These are phyloP conservation scores for Vanderwaltozyma polyspora DNA, from an alignment of 805 yeast species.

Conservation along the genomic window DNA sequence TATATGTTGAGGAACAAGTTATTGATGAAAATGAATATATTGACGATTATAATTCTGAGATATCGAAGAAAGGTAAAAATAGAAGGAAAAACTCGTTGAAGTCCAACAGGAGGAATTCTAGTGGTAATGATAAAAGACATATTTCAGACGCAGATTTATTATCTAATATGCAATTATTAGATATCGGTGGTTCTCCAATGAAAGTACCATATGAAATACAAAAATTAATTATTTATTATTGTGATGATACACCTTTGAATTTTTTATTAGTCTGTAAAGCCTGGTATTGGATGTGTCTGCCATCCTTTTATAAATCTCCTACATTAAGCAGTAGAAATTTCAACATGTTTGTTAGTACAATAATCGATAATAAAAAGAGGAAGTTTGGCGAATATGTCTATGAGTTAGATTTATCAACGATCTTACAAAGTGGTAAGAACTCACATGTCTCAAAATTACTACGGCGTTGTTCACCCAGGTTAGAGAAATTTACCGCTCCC, in stretches of 20 bases:
- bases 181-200: constrained; percentile 4
- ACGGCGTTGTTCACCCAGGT: constrained; percentile 57
- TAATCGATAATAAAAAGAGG: constrained; percentile 35
- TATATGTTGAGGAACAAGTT: background rate
- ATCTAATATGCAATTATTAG: background rate
- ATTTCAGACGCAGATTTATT: background rate
- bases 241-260: constrained; percentile 21
- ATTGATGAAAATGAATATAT: background rate
- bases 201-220: constrained; percentile 42
- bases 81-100: background rate
- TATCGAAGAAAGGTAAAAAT: background rate
- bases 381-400: constrained; percentile 48
- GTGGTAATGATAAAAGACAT: background rate
- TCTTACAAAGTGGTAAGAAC: constrained; percentile 85
- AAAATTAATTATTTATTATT: constrained; percentile 26
- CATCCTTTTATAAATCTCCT: constrained; percentile 57
- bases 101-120: background rate
- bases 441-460: constrained; percentile 77
- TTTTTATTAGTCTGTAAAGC: constrained; percentile 49
- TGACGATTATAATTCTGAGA: background rate
- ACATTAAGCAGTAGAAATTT: constrained; percentile 56
- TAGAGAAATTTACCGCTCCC: constrained; percentile 74
- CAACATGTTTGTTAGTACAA: constrained; percentile 56
- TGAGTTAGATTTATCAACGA: constrained; percentile 60
- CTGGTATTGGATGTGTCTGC: constrained; percentile 52